Conservation (phyloP, 352 stramenopile species). For the Thraustotheca clavata region DNA sequence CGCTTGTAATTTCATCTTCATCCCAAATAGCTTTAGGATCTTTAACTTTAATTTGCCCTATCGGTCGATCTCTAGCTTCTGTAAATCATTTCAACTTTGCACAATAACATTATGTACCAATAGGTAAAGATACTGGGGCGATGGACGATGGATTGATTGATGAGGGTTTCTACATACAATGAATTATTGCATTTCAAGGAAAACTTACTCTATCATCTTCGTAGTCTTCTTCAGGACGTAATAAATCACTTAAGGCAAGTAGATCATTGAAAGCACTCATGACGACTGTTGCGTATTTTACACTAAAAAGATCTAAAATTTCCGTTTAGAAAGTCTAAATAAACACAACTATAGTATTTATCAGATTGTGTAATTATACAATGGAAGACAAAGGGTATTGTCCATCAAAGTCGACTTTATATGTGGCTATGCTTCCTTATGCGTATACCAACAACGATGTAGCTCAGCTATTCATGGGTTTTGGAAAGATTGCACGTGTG, state of each 20-base stretch:
- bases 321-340: neutral
- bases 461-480: conserved; percentile 70
- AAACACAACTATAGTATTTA: neutral
- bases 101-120: no score
- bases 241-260: conserved; percentile 2
- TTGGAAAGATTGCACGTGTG: conserved; percentile 64
- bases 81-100: neutral
- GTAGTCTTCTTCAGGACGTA: neutral
- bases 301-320: neutral
- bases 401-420: conserved; percentile 45
- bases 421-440: conserved; percentile 85
- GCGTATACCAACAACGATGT: conserved; percentile 84
- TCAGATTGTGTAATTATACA: neutral
- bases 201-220: conserved; percentile 6
- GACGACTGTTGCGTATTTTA: neutral
- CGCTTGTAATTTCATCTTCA: conserved; percentile 54
- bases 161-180: neutral
- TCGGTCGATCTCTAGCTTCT: conserved; percentile 31
- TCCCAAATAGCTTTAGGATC: conserved; percentile 70
- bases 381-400: neutral
- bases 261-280: conserved; percentile 4
- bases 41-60: conserved; percentile 52
- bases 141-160: neutral
- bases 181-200: neutral
- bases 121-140: neutral